Base-by-base conservation (phyloP, 2,329 filamentous ascomycete genomes). In the Paramyrothecium sp. region DNA sequence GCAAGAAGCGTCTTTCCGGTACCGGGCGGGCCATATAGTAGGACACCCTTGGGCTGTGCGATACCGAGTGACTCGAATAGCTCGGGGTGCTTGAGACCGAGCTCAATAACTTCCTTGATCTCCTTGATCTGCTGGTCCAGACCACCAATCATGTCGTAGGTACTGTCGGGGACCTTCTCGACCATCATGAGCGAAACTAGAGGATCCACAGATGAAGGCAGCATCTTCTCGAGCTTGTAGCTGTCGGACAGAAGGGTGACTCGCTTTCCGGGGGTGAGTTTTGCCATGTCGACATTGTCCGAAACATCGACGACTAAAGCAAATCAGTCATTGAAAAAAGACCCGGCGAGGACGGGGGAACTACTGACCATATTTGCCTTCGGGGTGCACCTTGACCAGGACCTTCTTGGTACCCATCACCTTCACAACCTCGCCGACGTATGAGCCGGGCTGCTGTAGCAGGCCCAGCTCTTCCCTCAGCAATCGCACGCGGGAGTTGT, bases 181-280 rank as follows among this genome's bases (percentile, higher is more conserved):
- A 99, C 95, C 95, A 99, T 99, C 95, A 99, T 99, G 73, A 99
- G 90, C 38, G 95, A 99, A 57, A 99, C 95, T 58, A 99, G 89
- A 41, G 95, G 95, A 72, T 99, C 95, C 71, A 99, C 95, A 20
- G 95, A 99, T 56, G 95, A 98, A 20, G 95, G 95, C 11, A 99
- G 87, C 80, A 98, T 96, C 82, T 97, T 97, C 73, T 98, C 95
- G 68, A 99, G 89, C 78, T 97, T 97, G 84, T 99, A 99, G 64
- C 91, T 94, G 75, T 99, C 95, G 68, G 93, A 97, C 58, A 99
- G 86, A 49, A 99, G 85, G 55, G 95, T 97, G 62, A 99, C 95
- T 66, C 95, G 92, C 82, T 99, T 99, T 76, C 95, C 95, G 62
- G 96, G 89, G 58, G 93, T 97, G 75, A 99, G 91, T 79, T 99